Evolutionary conservation across 306 rosid species (phyloP), one percentile per base, ranked within the genome.

Genomic region (Notholithocarpus densiflorus): DNA sequence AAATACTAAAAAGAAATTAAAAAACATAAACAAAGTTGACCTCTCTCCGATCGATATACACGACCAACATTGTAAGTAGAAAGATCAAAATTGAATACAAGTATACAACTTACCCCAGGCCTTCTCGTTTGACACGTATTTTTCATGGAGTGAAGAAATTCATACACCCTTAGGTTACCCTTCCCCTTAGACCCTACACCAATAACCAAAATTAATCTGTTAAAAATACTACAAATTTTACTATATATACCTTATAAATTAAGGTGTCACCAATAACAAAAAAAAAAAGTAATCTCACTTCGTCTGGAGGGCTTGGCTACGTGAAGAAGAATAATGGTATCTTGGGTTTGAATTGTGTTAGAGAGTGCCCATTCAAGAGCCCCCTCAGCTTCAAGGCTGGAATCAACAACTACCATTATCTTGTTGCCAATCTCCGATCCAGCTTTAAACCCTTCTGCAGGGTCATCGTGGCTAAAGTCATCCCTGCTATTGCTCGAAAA

Each of bases 291-390:
- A 26, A 32, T 66, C 84, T 81, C 4, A 94, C 98, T 96, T 87
- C 81, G 86, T 65, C 66, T 80, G n/a, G 76, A 55, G 62, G 88
- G 79, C 66, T 72, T 90, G 81, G 87, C 64, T 18, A 90, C 89
- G 77, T 91, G 93, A 85, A 90, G 75, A 81, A 95, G 97, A 26
- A 93, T 45, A 75, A 95, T 51, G 32, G 85, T 87, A 64, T 90
- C 98, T 23, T 80, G 92, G 51, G 7, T 71, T 65, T 87, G 97
- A 68, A 89, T 87, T 61, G 98, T 82, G 80, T 95, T 95, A 4
- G 97, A 89, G 20, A 95, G 90, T 12, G 94, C 97, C 98, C 97
- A 95, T 40, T 95, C 92, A 70, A 92, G 92, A 79, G 98, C 96
- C 45, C 98, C 97, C 26, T 82, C 82, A 4, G 96, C 92, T 84